Conservation (phyloP, 1,139 yeast genomes). For the Nakaseomyces nivariensis region DNA sequence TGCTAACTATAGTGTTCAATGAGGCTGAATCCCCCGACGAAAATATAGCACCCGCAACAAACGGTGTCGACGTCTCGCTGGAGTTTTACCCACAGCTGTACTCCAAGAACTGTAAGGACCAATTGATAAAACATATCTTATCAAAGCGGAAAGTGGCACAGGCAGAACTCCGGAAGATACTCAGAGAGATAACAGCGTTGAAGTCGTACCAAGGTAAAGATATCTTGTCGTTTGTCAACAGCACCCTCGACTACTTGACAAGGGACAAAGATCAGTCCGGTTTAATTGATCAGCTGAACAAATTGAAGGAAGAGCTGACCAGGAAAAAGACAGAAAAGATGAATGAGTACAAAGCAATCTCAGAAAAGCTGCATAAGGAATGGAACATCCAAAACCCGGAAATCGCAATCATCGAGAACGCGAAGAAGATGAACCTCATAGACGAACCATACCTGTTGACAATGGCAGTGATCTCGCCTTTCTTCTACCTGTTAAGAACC, state of each 20-base stretch:
- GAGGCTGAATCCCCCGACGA: slow-evolving; percentile 23
- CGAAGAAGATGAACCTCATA: slow-evolving; percentile 19
- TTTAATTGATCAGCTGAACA: slow-evolving; percentile 8
- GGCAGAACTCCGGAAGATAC: slow-evolving; percentile 11
- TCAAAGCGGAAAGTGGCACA: slow-evolving; percentile 17
- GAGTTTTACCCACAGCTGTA: slow-evolving; percentile 28
- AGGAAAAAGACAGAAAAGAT: slow-evolving; percentile 12
- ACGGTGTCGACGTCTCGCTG: slow-evolving; percentile 26
- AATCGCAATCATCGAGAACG: slow-evolving; percentile 16
- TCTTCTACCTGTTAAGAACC: slow-evolving; percentile 17
- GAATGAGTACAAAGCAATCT: slow-evolving; percentile 20
- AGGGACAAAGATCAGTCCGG: slow-evolving; percentile 10
- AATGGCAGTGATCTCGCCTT: slow-evolving; percentile 23
- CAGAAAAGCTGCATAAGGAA: slow-evolving; percentile 19
- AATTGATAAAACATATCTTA: slow-evolving; percentile 20
- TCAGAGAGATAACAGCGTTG: slow-evolving; percentile 17
- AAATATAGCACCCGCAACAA: slow-evolving; percentile 9
- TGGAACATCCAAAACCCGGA: slow-evolving; percentile 26
- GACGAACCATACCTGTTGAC: slow-evolving; percentile 22
- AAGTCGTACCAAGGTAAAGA: slow-evolving; percentile 28
- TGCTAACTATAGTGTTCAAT: slow-evolving; percentile 25
- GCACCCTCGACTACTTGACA: slow-evolving; percentile 19
- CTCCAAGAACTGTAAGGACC: slow-evolving; percentile 20
- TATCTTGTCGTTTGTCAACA: slow-evolving; percentile 19
- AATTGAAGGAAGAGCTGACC: slow-evolving; percentile 13